These are phyloP conservation scores for Yarrowia galli DNA, from an alignment of 1,139 yeast species.

Conservation along the genomic window DNA sequence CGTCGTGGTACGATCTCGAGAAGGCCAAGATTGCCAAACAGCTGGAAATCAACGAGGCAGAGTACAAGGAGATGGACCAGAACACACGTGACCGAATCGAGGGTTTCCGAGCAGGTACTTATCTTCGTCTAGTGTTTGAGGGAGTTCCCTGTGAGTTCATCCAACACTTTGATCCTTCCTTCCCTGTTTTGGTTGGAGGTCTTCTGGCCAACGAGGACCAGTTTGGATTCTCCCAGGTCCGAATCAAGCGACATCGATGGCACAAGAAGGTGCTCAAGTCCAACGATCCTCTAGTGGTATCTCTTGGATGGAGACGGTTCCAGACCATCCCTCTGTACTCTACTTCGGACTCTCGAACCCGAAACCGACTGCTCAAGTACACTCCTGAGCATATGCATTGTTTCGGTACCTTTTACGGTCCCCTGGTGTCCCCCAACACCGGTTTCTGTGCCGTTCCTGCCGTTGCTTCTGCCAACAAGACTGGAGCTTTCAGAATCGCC, in stretches of 20 bases:
- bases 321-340: conserved; percentile 96
- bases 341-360: conserved; percentile 94
- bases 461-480: conserved; percentile 81
- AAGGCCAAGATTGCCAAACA: conserved; percentile 97
- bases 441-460: conserved; percentile 95
- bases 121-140: conserved; percentile 87
- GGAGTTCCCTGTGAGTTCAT: conserved; percentile 88
- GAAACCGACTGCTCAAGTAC: conserved; percentile 97
- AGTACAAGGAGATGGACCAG: conserved; percentile 69
- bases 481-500: conserved; percentile 91
- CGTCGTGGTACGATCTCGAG: conserved; percentile 97
- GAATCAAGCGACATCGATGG: conserved; percentile 99
- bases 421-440: conserved; percentile 95
- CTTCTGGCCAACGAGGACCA: conserved; percentile 87
- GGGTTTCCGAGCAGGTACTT: conserved; percentile 93
- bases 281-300: conserved; percentile 91
- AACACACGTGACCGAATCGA: conserved; percentile 81
- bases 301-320: conserved; percentile 98
- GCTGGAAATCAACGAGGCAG: conserved; percentile 85
- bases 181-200: conserved; percentile 91
- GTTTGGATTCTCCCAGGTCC: conserved; percentile 90
- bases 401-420: conserved; percentile 96
- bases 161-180: conserved; percentile 82
- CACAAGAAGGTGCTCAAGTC: conserved; percentile 94
- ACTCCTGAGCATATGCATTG: conserved; percentile 99